Evolutionary conservation across 2,329 filamentous ascomycete species (phyloP).

Genomic region (Coniella lustricola): DNA sequence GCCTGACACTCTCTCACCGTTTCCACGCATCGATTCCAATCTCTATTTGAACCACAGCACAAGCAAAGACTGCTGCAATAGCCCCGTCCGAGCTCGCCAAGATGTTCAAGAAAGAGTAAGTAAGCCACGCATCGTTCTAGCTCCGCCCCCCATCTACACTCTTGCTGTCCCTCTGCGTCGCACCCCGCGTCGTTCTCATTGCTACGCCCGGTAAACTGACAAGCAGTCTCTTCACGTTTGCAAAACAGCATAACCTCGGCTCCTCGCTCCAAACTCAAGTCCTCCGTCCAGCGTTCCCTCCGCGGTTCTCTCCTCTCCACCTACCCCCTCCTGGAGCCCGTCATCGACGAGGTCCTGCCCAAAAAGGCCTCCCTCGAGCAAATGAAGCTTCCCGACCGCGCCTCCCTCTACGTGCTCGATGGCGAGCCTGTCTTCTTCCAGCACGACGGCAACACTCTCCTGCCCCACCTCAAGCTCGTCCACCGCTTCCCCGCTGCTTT

Average conservation of each 20-base stretch:
- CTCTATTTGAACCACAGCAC: not conserved
- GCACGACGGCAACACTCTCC: constrained; percentile 59
- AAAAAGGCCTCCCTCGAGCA: constrained; percentile 89
- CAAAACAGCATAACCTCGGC: constrained; percentile 59
- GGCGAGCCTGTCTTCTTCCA: constrained; percentile 84
- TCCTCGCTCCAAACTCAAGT: constrained; percentile 94
- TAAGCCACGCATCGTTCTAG: constrained; percentile 14
- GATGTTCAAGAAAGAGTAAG: constrained; percentile 94
- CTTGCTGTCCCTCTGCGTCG: too few species aligned
- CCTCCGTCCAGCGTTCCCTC: constrained; percentile 82
- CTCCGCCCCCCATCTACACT: not conserved
- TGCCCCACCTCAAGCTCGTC: constrained; percentile 83
- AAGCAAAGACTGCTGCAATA: not conserved
- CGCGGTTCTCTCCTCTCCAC: constrained; percentile 74
- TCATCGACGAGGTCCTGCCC: constrained; percentile 90
- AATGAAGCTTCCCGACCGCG: constrained; percentile 87
- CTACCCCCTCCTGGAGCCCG: constrained; percentile 77
- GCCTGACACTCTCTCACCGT: not conserved
- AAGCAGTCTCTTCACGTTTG: constrained; percentile 16
- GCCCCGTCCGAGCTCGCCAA: constrained; percentile 25
- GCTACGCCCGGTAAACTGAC: too few species aligned
- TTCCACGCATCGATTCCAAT: too few species aligned
- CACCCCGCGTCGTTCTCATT: too few species aligned
- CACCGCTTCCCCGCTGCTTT: constrained; percentile 85
- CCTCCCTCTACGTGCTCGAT: constrained; percentile 80